Percentiles rank a stretch among this genome's conserved stretches.
Conservation (phyloP, 192 early-diverging fungal species). For the Neocallimastix lanati region DNA sequence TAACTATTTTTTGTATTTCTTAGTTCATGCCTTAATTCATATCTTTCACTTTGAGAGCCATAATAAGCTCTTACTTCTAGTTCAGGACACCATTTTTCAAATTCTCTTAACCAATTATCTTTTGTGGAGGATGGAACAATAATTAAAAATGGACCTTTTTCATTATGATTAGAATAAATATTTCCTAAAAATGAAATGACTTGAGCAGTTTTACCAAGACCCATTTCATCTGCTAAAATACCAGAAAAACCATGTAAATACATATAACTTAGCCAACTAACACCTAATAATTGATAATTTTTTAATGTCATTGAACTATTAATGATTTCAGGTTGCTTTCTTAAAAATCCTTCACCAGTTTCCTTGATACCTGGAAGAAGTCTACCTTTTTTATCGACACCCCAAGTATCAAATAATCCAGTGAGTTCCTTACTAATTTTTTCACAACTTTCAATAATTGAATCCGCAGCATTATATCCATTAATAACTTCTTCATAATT, state of each 20-base stretch:
- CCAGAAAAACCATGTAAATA: conserved; percentile 54
- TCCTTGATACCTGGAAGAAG: background rate
- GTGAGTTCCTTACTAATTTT: conserved; percentile 26
- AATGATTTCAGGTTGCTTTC: conserved; percentile 34
- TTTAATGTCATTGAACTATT: conserved; percentile 46
- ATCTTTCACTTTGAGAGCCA: conserved; percentile 28
- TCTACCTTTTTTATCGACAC: conserved; percentile 5
- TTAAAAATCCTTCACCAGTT: conserved; percentile 13
- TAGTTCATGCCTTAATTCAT: conserved; percentile 26
- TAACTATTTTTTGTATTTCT: conserved; percentile 21
- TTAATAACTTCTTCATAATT: conserved; percentile 32
- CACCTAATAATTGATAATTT: conserved; percentile 68
- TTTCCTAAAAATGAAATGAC: conserved; percentile 60
- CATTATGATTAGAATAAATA: conserved; percentile 8
- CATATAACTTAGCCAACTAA: conserved; percentile 66
- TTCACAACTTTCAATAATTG: conserved; percentile 34
- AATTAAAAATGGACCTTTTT: conserved; percentile 50
- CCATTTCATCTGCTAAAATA: conserved; percentile 61
- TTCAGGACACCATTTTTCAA: conserved; percentile 46
- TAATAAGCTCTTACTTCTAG: conserved; percentile 39
- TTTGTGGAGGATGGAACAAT: conserved; percentile 75
- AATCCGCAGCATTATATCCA: conserved; percentile 44
- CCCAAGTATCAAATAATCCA: conserved; percentile 27
- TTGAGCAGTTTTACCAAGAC: conserved; percentile 83
- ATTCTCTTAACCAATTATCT: conserved; percentile 85